Conservation (phyloP, 805 yeast genomes). For the Aciculoconidium aculeatum region DNA sequence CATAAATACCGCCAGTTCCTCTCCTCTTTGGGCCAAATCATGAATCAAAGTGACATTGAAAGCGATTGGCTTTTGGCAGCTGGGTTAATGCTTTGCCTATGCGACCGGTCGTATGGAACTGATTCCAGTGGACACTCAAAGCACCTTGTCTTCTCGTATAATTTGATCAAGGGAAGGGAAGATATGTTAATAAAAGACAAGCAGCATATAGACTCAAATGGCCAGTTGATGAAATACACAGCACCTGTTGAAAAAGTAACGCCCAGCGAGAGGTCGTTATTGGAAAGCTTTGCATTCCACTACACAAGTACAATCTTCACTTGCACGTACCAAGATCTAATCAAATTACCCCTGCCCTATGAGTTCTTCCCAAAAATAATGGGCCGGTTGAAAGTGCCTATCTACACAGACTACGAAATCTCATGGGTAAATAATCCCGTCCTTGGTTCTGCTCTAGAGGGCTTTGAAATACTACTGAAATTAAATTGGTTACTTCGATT, state of each 20-base stretch:
- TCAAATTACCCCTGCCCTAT: conserved; percentile 38
- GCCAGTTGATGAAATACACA: conserved; percentile 1
- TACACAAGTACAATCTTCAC: conserved; percentile 34
- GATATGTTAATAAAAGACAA: conserved; percentile 2
- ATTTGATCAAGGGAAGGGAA: conserved; percentile 20
- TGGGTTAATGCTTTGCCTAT: conserved; percentile 31
- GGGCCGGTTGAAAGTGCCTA: conserved; percentile 28
- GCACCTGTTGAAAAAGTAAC: conserved; percentile 4
- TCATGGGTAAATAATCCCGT: conserved; percentile 42
- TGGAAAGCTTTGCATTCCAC: conserved; percentile 41
- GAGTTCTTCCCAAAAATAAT: conserved; percentile 23
- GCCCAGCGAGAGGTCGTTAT: conserved; percentile 29
- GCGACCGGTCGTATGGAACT: conserved; percentile 26
- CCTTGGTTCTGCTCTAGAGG: conserved; percentile 30
- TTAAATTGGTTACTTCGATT: conserved; percentile 29
- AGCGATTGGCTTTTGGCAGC: conserved; percentile 38
- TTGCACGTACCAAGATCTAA: conserved; percentile 21
- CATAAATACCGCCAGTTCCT: conserved; percentile 7
- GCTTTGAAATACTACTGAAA: conserved; percentile 34
- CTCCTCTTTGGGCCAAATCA: conserved; percentile 9
- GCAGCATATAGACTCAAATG: conserved; percentile 7
- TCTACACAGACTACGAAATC: conserved; percentile 28
- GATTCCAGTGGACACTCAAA: conserved; percentile 22
- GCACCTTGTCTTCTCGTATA: conserved; percentile 30
- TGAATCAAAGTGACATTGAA: conserved; percentile 20